Base-by-base conservation (phyloP, 768 basidiomycete species). In the Lyophyllum shimeji region DNA sequence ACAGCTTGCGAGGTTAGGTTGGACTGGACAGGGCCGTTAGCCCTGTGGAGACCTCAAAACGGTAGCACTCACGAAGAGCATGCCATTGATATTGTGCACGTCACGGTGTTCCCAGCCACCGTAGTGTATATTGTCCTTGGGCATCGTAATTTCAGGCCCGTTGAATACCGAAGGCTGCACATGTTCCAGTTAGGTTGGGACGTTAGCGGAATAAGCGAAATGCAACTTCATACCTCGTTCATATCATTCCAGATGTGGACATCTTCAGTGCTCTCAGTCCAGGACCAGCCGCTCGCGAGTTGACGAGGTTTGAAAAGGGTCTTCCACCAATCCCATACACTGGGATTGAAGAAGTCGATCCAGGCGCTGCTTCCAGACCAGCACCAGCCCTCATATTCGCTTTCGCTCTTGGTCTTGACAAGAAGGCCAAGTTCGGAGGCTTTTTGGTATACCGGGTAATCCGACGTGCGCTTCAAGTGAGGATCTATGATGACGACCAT, bases 221-320 rank as follows among this genome's bases (percentile, higher is more conserved):
- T 20, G 18, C 47, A 27, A 18, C 42, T 24, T 54, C 77, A 7
- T 49, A 93, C 93, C 83, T 98, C 97, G 62, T 98, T 98, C 97
- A 99, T 99, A 67, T 99, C 97, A 68, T 98, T 98, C 97, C 97
- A 99, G 62, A 98, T 94, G 69, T 87, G 88, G 13, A 98, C 82
- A 61, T 85, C 82, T 27, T 87, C 83, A 1, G 93, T 93, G 61
- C 95, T 90, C 59, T 90, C 73, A 0, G 77, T 82, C 89, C 92
- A 93, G 7, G 84, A 75, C 82, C 86, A 93, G 45, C 78, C 82
- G 57, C 77, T 77, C 64, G 71, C 75, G 29, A 76, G 72, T 46
- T 75, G 71, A 58, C 77, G 71, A 8, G 76, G 77, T 70, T 87
- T 88, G 79, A 97, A 98, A 56, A 96, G 76, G 4, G 78, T 76